phyloP scores from a whole-genome alignment of 352 stramenopile genomes.

The Globisporangium solare region DNA sequence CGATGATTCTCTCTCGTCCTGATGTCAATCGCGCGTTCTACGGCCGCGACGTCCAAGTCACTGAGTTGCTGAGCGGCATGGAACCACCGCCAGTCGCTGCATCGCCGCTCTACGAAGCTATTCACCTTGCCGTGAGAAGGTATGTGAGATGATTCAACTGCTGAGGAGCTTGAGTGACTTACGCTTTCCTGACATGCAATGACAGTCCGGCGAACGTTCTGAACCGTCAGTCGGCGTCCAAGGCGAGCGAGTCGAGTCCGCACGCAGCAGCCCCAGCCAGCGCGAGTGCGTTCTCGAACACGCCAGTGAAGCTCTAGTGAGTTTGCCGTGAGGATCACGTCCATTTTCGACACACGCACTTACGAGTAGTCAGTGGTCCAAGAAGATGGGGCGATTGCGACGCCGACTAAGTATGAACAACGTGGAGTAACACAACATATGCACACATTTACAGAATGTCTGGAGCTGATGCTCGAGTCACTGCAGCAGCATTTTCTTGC shows the following conservation, averaged over 20 bases:
- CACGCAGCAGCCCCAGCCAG: slow-evolving; percentile 13
- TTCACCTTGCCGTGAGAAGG: slow-evolving; percentile 63
- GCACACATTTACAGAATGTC: too few species aligned
- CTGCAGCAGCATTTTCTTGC: too few species aligned
- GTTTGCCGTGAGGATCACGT: neutral
- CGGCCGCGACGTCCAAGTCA: slow-evolving; percentile 57
- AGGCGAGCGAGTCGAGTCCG: neutral
- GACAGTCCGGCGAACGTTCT: slow-evolving; percentile 56
- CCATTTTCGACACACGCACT: too few species aligned
- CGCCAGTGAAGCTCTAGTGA: slow-evolving; percentile 36
- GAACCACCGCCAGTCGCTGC: slow-evolving; percentile 80
- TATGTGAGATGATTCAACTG: slow-evolving; percentile 10
- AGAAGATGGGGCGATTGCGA: too few species aligned
- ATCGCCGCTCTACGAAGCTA: slow-evolving; percentile 80
- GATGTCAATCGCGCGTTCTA: slow-evolving; percentile 94
- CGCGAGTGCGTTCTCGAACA: slow-evolving; percentile 31
- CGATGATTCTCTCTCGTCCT: slow-evolving; percentile 81
- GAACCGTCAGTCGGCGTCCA: slow-evolving; percentile 34
- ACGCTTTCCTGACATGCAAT: neutral
- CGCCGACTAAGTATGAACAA: too few species aligned
- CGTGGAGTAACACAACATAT: too few species aligned
- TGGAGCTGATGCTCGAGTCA: too few species aligned
- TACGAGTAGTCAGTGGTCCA: too few species aligned
- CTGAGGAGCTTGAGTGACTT: too few species aligned
- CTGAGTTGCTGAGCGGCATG: slow-evolving; percentile 70